phyloP scores from a whole-genome alignment of 2,329 filamentous ascomycete species.

The Xylaria sp. region DNA sequence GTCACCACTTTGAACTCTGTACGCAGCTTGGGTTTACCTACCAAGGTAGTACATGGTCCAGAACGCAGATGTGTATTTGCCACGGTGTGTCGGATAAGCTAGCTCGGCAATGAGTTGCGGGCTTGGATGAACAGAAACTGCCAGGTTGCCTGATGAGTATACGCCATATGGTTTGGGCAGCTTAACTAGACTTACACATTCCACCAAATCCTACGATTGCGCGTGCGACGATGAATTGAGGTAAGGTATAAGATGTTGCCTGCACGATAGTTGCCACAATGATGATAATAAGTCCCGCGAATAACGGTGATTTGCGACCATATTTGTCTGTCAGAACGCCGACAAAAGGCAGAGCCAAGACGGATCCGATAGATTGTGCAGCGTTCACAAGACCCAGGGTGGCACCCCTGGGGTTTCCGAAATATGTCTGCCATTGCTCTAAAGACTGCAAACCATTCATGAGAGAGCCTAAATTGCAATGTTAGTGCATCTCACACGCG shows the following conservation, averaged over 20 bases:
- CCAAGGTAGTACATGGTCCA: slow-evolving; percentile 53
- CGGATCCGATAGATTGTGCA: slow-evolving; percentile 47
- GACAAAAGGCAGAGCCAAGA: slow-evolving; percentile 52
- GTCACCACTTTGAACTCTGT: neutral
- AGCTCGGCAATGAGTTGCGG: slow-evolving; percentile 52
- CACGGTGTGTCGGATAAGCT: slow-evolving; percentile 52
- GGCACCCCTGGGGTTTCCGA: slow-evolving; percentile 48
- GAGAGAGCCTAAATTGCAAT: neutral
- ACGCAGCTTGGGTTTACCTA: slow-evolving; percentile 20
- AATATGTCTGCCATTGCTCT: slow-evolving; percentile 50
- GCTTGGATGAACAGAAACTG: slow-evolving; percentile 53
- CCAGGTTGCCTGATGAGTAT: neutral
- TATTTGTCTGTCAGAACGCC: slow-evolving; percentile 51
- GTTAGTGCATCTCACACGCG: neutral
- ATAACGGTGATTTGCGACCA: slow-evolving; percentile 45
- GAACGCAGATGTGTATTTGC: slow-evolving; percentile 50
- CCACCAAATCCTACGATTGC: slow-evolving; percentile 54
- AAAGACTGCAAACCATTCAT: slow-evolving; percentile 57
- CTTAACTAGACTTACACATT: slow-evolving; percentile 39
- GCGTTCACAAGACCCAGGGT: slow-evolving; percentile 50
- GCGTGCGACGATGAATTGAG: slow-evolving; percentile 53
- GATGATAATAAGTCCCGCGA: slow-evolving; percentile 51
- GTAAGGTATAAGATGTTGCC: slow-evolving; percentile 51
- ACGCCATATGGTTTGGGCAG: neutral
- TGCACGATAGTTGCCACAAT: slow-evolving; percentile 53